Conservation (phyloP, 176 grass and related monocot species). For the Juncus effusus region DNA sequence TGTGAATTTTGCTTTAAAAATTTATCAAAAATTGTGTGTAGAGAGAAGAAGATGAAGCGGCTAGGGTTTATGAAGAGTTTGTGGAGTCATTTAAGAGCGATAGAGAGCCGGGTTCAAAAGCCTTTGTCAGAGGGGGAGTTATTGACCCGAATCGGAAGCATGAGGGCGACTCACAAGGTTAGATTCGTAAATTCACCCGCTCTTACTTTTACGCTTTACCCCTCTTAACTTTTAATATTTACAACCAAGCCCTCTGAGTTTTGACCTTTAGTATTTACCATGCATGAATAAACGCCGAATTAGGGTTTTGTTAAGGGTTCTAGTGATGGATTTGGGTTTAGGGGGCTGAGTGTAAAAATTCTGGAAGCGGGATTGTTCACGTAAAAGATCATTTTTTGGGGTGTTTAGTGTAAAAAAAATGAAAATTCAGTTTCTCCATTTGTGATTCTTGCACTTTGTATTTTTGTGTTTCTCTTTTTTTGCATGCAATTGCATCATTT, state of each 20-base stretch:
- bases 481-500: slow-evolving; percentile 40
- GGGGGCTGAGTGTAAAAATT: no score
- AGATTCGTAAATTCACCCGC: slow-evolving; percentile 25
- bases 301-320: no score
- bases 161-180: slow-evolving; percentile 67
- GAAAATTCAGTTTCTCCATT: no score
- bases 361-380: no score
- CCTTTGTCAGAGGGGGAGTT: slow-evolving; percentile 87
- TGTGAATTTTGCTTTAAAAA: slow-evolving; percentile 3
- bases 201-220: not conserved
- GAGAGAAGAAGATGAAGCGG: slow-evolving; percentile 96
- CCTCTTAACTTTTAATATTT: not conserved
- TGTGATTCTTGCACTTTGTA: no score
- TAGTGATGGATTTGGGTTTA: no score
- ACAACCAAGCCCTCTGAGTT: no score
- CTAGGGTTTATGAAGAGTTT: slow-evolving; percentile 84
- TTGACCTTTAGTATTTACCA: no score
- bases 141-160: slow-evolving; percentile 96
- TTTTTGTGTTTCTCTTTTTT: no score
- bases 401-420: no score
- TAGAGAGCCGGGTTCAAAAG: slow-evolving; percentile 51
- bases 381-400: no score
- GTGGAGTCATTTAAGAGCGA: slow-evolving; percentile 91
- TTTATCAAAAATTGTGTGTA: slow-evolving; percentile 32
- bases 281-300: no score